These are phyloP conservation scores for Wallacemonas sp. DNA, from an alignment of 208 protist species.

Conservation along the genomic window DNA sequence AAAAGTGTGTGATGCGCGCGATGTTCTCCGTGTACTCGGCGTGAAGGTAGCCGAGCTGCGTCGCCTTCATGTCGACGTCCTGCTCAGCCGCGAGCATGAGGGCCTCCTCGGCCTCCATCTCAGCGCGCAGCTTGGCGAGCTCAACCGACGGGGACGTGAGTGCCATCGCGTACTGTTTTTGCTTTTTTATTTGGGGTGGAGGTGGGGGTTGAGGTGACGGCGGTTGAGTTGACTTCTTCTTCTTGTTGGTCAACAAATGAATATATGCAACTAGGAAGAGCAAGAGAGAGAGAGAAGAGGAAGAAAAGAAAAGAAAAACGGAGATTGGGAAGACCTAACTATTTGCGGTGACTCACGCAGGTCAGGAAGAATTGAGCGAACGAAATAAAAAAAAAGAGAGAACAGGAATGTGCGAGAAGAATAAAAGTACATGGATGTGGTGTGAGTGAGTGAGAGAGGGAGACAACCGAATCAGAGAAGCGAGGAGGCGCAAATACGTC, in stretches of 20 bases:
- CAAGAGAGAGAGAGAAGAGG: constrained; percentile 4
- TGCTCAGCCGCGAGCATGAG: constrained; percentile 50
- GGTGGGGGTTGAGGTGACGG: neutral
- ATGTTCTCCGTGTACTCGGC: constrained; percentile 75
- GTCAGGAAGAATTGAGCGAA: neutral
- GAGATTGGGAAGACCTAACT: neutral
- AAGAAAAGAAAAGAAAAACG: neutral
- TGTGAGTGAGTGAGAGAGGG: too few relatives aligned
- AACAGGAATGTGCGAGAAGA: neutral
- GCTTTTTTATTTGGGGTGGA: neutral
- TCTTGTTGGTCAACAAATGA: neutral
- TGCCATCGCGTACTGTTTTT: constrained; percentile 21
- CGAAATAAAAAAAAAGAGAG: neutral
- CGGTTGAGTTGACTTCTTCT: neutral
- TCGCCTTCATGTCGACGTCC: constrained; percentile 54
- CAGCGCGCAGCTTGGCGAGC: constrained; percentile 29
- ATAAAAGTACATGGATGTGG: neutral
- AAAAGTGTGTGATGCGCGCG: constrained; percentile 43
- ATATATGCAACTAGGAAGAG: neutral
- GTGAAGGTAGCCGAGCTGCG: constrained; percentile 67
- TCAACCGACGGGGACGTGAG: constrained; percentile 19
- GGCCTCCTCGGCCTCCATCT: constrained; percentile 40
- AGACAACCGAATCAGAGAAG: too few relatives aligned
- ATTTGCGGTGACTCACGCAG: neutral
- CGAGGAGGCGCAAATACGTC: too few relatives aligned